Conservation (phyloP, 495 filamentous ascomycete genomes). For the Penicillium maclennaniae region DNA sequence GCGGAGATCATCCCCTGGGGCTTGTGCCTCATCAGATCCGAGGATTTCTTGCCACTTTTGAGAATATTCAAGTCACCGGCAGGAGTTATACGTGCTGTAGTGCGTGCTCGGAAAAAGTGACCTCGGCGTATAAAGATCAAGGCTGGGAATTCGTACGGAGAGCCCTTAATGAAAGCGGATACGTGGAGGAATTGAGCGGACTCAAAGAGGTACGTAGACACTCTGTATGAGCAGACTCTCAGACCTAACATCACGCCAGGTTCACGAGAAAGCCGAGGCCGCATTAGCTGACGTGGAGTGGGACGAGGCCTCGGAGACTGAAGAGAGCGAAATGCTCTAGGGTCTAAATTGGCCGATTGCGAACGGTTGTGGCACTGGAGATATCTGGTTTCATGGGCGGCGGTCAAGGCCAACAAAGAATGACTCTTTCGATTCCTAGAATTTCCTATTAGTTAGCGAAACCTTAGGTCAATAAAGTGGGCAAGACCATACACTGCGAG, state of each 20-base stretch:
- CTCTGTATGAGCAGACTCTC: not conserved
- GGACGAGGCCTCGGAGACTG: slow-evolving; percentile 55
- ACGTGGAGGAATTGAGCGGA: slow-evolving; percentile 86
- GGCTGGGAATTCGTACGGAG: slow-evolving; percentile 88
- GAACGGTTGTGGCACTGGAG: not conserved
- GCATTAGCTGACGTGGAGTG: slow-evolving; percentile 57
- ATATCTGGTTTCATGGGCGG: slow-evolving; percentile 17
- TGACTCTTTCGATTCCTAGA: slow-evolving; percentile 82
- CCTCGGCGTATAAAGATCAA: slow-evolving; percentile 64
- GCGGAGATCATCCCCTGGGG: slow-evolving; percentile 74
- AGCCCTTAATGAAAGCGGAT: slow-evolving; percentile 79
- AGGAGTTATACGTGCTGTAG: slow-evolving; percentile 86
- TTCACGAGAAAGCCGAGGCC: slow-evolving; percentile 74
- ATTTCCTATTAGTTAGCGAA: slow-evolving; percentile 5
- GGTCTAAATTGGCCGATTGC: not conserved
- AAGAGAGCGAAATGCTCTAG: slow-evolving; percentile 33
- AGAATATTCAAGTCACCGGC: slow-evolving; percentile 78
- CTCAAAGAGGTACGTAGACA: slow-evolving; percentile 67
- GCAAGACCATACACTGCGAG: slow-evolving; percentile 62
- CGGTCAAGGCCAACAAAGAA: slow-evolving; percentile 78
- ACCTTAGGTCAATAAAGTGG: not conserved
- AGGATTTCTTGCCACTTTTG: slow-evolving; percentile 82
- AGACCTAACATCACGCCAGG: slow-evolving; percentile 35
- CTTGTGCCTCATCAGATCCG: slow-evolving; percentile 89
- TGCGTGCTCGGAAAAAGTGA: slow-evolving; percentile 77